Evolutionary conservation across 495 filamentous ascomycete species (phyloP).

Genomic region (Margaritispora aquatica): DNA sequence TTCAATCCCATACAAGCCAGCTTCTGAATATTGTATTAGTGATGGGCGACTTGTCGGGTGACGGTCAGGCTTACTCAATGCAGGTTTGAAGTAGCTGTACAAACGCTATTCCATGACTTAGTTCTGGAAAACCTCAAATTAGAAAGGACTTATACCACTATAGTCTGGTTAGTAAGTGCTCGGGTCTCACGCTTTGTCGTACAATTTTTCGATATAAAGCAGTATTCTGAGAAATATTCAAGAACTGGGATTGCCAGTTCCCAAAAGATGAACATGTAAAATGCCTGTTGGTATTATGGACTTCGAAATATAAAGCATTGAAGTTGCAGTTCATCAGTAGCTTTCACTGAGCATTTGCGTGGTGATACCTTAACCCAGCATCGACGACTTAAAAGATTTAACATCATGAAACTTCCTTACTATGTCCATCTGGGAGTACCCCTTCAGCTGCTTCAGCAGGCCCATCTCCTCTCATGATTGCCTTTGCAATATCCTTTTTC

Average conservation of each 20-base stretch:
- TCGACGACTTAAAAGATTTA: no score
- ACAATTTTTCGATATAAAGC: no score
- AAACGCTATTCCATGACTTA: background rate
- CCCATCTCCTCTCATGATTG: background rate
- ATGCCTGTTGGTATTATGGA: no score
- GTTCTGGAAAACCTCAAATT: background rate
- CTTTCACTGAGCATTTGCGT: no score
- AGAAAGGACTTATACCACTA: background rate
- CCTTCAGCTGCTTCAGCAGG: background rate
- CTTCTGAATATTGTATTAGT: background rate
- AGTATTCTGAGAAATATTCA: no score
- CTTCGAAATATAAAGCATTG: no score
- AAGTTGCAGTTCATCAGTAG: no score
- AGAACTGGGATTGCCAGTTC: no score
- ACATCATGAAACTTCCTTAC: background rate
- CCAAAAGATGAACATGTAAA: no score
- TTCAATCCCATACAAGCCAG: background rate
- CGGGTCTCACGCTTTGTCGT: background rate
- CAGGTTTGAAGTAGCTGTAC: conserved; percentile 1
- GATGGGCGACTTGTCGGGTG: background rate
- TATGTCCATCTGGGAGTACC: background rate
- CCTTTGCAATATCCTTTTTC: background rate
- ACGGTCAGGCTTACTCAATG: background rate
- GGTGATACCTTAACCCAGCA: no score
- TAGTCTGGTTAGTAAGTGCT: background rate